Evolutionary conservation across 768 basidiomycete genomes (phyloP), one percentile per base, ranked within the genome.

Genomic region (Pisolithus marmoratus): DNA sequence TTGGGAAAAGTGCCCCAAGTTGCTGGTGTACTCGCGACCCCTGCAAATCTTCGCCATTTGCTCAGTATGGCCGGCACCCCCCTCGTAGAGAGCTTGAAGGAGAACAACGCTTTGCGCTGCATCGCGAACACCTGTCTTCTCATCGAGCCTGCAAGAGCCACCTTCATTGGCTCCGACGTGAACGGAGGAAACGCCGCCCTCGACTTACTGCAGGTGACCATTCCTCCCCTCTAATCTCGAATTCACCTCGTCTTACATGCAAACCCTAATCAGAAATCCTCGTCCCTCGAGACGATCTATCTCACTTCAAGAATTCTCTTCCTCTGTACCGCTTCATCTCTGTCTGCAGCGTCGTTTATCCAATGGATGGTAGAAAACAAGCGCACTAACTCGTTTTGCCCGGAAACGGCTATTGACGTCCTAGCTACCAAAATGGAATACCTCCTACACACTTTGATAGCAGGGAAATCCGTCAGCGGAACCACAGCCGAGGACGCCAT

Each of bases 51-150:
- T 22, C 74, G 76, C 2, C 68, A 73, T 19, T 71, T 92, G 20
- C 72, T 89, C 29, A 63, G 64, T 7, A 58, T 86, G 7, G 74
- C 81, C 8, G 63, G 70, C 6, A 20, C 29, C 31, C 20, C 57
- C 4, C 64, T 74, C 6, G 76, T 84, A 62, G 83, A 82, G 52
- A 77, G 82, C 49, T 76, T 81, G 38, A 62, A 64, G 3, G 83
- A 84, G 12, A 79, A 76, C 41, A 87, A 90, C 69, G 85, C 87
- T 1, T 72, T 91, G 42, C 76, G 86, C 50, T 88, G 80, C 48
- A 74, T 91, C 23, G 91, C 92, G 8, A 94, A 94, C 63, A 79
- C 87, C 0, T 67, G 93, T 3, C 76, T 92, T 19, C 77, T 91
- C 51, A 71, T 85, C 47, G 85, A 86, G 53, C 62, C 68, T 14